Base-by-base conservation (phyloP, 2,329 filamentous ascomycete species). In the Karstenula rhodostoma region DNA sequence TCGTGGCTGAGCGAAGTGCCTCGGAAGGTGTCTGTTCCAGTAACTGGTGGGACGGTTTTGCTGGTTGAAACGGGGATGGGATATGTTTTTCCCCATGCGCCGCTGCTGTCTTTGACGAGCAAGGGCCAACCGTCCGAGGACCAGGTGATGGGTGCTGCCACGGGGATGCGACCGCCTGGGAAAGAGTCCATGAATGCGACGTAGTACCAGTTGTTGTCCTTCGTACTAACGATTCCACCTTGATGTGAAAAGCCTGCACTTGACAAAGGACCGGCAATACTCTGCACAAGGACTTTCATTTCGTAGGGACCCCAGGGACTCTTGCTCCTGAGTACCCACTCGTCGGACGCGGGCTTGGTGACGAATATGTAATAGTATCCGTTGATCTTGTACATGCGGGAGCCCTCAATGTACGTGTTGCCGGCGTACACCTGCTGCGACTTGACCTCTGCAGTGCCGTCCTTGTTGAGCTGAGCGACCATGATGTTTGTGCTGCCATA, bases 351-450 rank as follows among this genome's bases (percentile, higher is more conserved):
- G 0, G 83, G 83, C 4, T 79, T 74, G 1, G 82, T 83, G 8
- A 81, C 74, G 29, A 86, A 79, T 58, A 89, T 84, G 63, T 86
- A 88, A 73, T 88, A 88, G 1, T 67, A 72, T 0, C 82, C 85
- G 49, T 86, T 82, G 60, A 81, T 82, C 65, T 87, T 85, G 73
- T 89, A 88, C 77, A 89, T 81, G 1, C 85, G 79, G 7, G 79
- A 78, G 3, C 85, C 85, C 65, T 87, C 86, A 5, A 87, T 73
- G 17, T 74, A 75, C 7, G 70, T 70, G 7, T 78, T 73, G 15
- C 65, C 59, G 4, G 61, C 74, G 66, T 82, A 84, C 3, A 87
- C 82, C 22, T 76, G 63, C 59, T 84, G 75, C 0, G 77, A 77
- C 46, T 77, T 79, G 12, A 82, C 80, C 52, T 84, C 72, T 29